phyloP scores from a whole-genome alignment of 2,329 filamentous ascomycete genomes.

The Kalaharituber pfeilii region DNA sequence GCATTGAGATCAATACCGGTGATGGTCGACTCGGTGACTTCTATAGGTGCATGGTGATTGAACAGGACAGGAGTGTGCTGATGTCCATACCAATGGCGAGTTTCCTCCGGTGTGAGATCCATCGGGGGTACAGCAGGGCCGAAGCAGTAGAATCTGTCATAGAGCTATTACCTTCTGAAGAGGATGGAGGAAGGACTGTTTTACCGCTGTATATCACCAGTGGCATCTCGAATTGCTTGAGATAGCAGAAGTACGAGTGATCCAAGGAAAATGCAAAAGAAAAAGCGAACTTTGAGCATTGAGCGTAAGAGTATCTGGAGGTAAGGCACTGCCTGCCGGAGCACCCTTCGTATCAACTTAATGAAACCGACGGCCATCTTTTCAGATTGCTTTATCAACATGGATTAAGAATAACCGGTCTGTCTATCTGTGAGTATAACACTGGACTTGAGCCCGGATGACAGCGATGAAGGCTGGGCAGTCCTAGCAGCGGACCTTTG shows the following conservation, averaged over 20 bases:
- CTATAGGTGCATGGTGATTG: slow-evolving; percentile 80
- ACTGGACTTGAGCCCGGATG: too few species aligned
- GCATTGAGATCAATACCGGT: slow-evolving; percentile 67
- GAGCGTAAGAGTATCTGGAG: neutral
- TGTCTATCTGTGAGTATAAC: too few species aligned
- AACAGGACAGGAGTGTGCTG: slow-evolving; percentile 85
- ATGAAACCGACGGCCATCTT: too few species aligned
- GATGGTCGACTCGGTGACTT: slow-evolving; percentile 67
- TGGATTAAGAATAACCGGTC: too few species aligned
- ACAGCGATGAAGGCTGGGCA: too few species aligned
- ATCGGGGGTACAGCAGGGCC: slow-evolving; percentile 89
- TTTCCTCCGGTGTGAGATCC: slow-evolving; percentile 84
- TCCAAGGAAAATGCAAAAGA: neutral
- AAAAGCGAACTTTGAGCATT: neutral
- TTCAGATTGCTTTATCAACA: too few species aligned
- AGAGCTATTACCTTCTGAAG: neutral
- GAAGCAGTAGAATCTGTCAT: slow-evolving; percentile 80
- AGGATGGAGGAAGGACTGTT: neutral
- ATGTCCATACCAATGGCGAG: slow-evolving; percentile 74
- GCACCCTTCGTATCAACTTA: too few species aligned
- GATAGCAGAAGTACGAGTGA: neutral
- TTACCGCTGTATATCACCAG: neutral
- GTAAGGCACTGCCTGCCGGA: too few species aligned
- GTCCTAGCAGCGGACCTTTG: too few species aligned
- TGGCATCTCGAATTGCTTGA: neutral